Base-by-base conservation (phyloP, 192 early-diverging fungal species). In the Coemansia sp. region DNA sequence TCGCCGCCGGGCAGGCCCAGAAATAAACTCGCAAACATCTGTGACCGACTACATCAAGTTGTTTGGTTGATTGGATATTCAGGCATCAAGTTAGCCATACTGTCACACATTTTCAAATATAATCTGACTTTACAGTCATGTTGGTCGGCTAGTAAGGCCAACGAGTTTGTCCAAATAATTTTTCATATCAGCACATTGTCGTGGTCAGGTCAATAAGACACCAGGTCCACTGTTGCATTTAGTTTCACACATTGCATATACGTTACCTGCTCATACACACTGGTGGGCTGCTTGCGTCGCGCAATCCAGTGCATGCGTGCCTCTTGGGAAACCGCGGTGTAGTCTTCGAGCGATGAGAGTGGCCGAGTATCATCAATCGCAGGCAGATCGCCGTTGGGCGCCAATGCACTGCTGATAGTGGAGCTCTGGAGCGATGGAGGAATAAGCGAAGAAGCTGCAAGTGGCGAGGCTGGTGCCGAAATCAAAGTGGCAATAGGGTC, bases 1-100 rank as follows among this genome's bases (percentile, higher is more conserved):
- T 14, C 67, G 76, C 52, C 76, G 67, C 52, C 76, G 54, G 6
- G 53, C 35, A 0, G 76, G 59, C 3, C 76, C 76, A 24, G 45
- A 17, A 39, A 66, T 64, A 60, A 79, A 79, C 14, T 70, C 76
- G 19, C 67, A 35, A 24, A 79, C 56, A 38, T 79, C 76, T n/a
- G 67, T 19, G 11, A 37, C 21, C 9, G 70, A 65, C 66, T 78
- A 78, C 51, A 72, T 1, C 37, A 19, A 1, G 14, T 17, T 8
- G 19, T 8, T 50, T 50, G 15, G 48, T 8, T 6, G 32, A 11
- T 3, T 5, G 15, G 2, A 14, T 35, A 12, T 38, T 62, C 50
- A 65, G 65, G 12, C 14, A 43, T n/a, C 11, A 15, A 43, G 32
- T 32, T 32, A 32, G 32, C 5, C 32, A 32, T 32, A 7, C 6